phyloP scores from a whole-genome alignment of 2,329 filamentous ascomycete genomes.

The Penicillium sp. region DNA sequence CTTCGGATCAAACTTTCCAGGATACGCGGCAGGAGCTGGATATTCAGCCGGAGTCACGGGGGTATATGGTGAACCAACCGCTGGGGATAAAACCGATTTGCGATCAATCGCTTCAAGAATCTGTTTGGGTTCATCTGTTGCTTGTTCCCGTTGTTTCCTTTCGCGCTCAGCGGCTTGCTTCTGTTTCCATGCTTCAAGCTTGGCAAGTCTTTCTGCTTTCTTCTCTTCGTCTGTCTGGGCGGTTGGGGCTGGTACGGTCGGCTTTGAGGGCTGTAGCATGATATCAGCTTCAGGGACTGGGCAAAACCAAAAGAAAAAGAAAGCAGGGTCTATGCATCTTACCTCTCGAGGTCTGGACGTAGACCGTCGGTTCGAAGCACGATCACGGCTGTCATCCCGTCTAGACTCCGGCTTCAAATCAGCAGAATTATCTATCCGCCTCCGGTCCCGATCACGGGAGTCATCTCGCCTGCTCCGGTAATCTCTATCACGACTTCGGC shows the following conservation, averaged over 20 bases:
- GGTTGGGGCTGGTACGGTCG: conserved; percentile 45
- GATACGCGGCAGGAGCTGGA: conserved; percentile 59
- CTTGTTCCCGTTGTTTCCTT: conserved; percentile 67
- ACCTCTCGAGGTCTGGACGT: conserved; percentile 59
- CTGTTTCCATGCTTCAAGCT: conserved; percentile 88
- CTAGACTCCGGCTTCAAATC: conserved; percentile 67
- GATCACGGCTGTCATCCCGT: conserved; percentile 64
- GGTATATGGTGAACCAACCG: conserved; percentile 52
- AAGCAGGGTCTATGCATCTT: conserved; percentile 32
- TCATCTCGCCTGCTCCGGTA: conserved; percentile 70
- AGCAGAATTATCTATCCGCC: conserved; percentile 67
- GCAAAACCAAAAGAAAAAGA: background rate
- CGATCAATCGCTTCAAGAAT: conserved; percentile 72
- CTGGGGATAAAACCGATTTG: conserved; percentile 60
- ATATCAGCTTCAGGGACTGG: conserved; percentile 1
- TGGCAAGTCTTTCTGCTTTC: conserved; percentile 76
- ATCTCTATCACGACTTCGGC: conserved; percentile 67
- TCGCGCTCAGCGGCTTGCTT: conserved; percentile 74
- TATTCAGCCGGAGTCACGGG: conserved; percentile 50
- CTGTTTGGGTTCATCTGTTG: conserved; percentile 63
- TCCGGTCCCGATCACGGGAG: conserved; percentile 64
- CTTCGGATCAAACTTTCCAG: conserved; percentile 84
- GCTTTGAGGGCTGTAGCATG: conserved; percentile 52
- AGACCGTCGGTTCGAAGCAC: conserved; percentile 51
- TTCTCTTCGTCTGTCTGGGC: conserved; percentile 68